Evolutionary conservation across 2,329 filamentous ascomycete genomes (phyloP).

Genomic region (Fusarium circinatum): DNA sequence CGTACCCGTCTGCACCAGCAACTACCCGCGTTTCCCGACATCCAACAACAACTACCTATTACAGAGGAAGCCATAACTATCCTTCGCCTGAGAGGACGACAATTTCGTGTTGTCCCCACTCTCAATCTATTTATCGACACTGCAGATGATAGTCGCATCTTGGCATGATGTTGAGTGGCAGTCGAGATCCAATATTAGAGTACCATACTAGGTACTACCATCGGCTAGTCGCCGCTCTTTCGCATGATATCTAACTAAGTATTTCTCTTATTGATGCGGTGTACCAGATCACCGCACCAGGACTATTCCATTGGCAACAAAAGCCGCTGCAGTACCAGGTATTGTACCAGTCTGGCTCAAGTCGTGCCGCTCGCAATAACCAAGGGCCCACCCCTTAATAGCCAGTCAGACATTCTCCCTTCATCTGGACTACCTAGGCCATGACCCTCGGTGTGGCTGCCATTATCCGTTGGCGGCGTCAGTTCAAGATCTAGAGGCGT

Average conservation of each 20-base stretch:
- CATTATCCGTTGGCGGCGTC: neutral
- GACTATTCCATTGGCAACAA: constrained; percentile 8
- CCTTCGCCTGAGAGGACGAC: neutral
- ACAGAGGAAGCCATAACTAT: constrained; percentile 1
- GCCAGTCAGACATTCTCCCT: neutral
- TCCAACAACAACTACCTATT: neutral
- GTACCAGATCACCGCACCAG: constrained; percentile 9
- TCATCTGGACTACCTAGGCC: neutral
- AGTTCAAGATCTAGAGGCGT: constrained; percentile 3
- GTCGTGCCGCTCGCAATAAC: constrained; percentile 31
- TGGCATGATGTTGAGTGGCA: constrained; percentile 6
- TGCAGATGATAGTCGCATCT: constrained; percentile 31
- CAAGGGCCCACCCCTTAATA: constrained; percentile 16
- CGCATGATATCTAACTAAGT: neutral
- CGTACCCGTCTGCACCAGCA: constrained; percentile 28
- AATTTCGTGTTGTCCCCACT: constrained; percentile 12
- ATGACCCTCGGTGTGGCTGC: constrained; percentile 10
- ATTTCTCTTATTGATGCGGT: constrained; percentile 15
- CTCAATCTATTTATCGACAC: constrained; percentile 24
- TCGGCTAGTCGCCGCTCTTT: constrained; percentile 20
- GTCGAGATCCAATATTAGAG: neutral
- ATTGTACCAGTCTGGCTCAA: neutral
- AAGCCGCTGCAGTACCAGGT: constrained; percentile 1
- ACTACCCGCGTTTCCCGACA: neutral
- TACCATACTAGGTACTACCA: neutral